Evolutionary conservation across 768 basidiomycete species (phyloP).

Genomic region (Porpolomopsis calyptriformis): DNA sequence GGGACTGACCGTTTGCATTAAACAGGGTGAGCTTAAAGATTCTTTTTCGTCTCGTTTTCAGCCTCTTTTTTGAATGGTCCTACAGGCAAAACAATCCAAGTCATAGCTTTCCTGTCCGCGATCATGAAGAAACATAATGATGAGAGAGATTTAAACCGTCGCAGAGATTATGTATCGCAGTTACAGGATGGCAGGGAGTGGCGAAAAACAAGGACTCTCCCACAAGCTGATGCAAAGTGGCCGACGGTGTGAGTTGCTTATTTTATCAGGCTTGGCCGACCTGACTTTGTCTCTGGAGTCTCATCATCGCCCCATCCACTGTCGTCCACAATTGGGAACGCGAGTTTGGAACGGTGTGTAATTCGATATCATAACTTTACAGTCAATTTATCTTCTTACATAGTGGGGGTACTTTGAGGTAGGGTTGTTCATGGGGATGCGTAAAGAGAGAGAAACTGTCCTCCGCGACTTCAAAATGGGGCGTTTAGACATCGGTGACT

Average conservation of each 20-base stretch:
- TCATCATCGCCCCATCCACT: slow-evolving; percentile 80
- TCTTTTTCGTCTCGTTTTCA: background rate
- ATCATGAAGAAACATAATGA: slow-evolving; percentile 80
- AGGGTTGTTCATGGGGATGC: slow-evolving; percentile 51
- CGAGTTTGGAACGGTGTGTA: slow-evolving; percentile 67
- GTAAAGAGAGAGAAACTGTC: slow-evolving; percentile 42
- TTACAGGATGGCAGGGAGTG: slow-evolving; percentile 53
- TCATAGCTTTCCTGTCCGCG: slow-evolving; percentile 80
- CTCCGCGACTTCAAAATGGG: slow-evolving; percentile 71
- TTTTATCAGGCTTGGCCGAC: background rate
- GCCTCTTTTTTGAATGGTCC: background rate
- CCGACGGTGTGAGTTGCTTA: slow-evolving; percentile 38
- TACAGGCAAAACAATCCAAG: slow-evolving; percentile 88
- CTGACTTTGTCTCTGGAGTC: slow-evolving; percentile 22
- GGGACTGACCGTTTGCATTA: too few relatives aligned
- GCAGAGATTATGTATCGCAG: slow-evolving; percentile 53
- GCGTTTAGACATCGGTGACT: slow-evolving; percentile 72
- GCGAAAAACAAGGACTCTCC: slow-evolving; percentile 41
- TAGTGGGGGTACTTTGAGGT: slow-evolving; percentile 96
- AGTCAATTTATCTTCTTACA: background rate
- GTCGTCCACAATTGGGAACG: slow-evolving; percentile 85
- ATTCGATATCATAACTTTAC: background rate
- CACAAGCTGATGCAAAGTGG: slow-evolving; percentile 64
- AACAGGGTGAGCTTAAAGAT: slow-evolving; percentile 18
- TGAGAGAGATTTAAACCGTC: slow-evolving; percentile 50